Evolutionary conservation across 768 basidiomycete genomes (phyloP).

Genomic region (Dentipellis sp.): DNA sequence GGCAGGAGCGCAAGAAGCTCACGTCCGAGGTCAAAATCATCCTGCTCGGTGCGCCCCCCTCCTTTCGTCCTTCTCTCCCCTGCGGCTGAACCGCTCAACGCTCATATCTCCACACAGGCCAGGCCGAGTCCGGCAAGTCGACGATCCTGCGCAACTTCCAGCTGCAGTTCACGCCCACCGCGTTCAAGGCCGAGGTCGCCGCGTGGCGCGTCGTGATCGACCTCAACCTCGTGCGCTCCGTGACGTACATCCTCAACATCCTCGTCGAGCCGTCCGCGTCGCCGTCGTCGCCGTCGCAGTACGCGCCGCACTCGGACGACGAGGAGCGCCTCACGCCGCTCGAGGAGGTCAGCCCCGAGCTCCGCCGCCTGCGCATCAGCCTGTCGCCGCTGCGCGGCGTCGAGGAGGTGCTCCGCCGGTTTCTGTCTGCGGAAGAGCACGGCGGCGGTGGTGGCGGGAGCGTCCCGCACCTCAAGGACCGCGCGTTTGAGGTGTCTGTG

Average conservation of each 20-base stretch:
- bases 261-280: conserved; percentile 21
- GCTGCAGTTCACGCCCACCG: conserved; percentile 47
- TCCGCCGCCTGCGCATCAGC: conserved; percentile 38
- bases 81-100: no score
- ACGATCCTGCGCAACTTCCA: conserved; percentile 62
- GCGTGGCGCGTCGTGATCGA: conserved; percentile 61
- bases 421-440: conserved; percentile 27
- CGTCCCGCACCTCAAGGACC: conserved; percentile 21
- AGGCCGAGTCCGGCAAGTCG: conserved; percentile 62
- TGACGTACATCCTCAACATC: conserved; percentile 33
- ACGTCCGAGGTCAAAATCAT: conserved; percentile 38
- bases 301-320: no score
- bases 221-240: conserved; percentile 54
- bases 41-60: conserved; percentile 38
- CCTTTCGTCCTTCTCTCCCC: background rate
- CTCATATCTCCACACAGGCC: conserved; percentile 35
- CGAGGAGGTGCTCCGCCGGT: conserved; percentile 38
- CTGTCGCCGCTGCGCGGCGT: conserved; percentile 48
- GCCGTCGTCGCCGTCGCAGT: conserved; percentile 7
- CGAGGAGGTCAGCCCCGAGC: conserved; percentile 17
- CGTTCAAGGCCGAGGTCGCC: conserved; percentile 46
- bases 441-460: conserved; percentile 12
- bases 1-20: conserved; percentile 30
- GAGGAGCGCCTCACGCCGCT: conserved; percentile 12
- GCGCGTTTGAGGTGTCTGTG: conserved; percentile 38